Evolutionary conservation across 2,329 filamentous ascomycete species (phyloP), one percentile per base, ranked within the genome.

Genomic region (Calonectria honghensis): DNA sequence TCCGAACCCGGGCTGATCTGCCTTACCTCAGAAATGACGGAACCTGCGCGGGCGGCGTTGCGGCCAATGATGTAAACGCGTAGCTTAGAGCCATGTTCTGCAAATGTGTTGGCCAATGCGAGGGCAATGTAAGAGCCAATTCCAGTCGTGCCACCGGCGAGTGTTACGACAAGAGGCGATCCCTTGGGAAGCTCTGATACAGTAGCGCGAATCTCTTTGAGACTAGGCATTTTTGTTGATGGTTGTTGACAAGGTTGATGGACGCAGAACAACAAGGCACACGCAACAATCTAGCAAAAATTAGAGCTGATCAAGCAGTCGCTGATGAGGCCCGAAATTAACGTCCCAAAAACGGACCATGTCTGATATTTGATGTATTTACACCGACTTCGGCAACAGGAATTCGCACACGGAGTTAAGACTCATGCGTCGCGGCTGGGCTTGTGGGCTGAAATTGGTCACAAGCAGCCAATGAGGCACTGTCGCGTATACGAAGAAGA

Each of bases 61-160:
- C 57, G 57, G 16, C 57, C 57, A 18, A 61, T 35, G n/a, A 61
- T 61, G 57, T 61, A 61, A 4, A 61, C 57, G 35, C 57, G 57
- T 4, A 61, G 13, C n/a, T 61, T 61, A 1, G 57, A 61, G n/a
- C 57, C 57, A 39, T 61, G n/a, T 11, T 39, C 32, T 4, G 57
- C 32, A 61, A 61, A 61, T 2, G 32, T 39, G 11, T 35, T 61
- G 14, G 57, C 57, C 4, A 61, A 24, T 14, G 57, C 35, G 16
- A 24, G 24, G 13, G 57, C 57, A n/a, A 61, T 37, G n/a, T 61
- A 61, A 2, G 57, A 61, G 10, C 57, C 57, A 27, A 61, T 61
- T 27, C 57, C 57, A 27, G 57, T 39, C 1, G 57, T 61, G 11
- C 57, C 57, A 39, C 57, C 57, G 16, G n/a, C 13, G 16, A 61